A percentile compares a stretch with the other conserved stretches of the same genome.
These are phyloP conservation scores for Dissoconium aciculare DNA, from an alignment of 2,329 filamentous ascomycete species.

Conservation along the genomic window DNA sequence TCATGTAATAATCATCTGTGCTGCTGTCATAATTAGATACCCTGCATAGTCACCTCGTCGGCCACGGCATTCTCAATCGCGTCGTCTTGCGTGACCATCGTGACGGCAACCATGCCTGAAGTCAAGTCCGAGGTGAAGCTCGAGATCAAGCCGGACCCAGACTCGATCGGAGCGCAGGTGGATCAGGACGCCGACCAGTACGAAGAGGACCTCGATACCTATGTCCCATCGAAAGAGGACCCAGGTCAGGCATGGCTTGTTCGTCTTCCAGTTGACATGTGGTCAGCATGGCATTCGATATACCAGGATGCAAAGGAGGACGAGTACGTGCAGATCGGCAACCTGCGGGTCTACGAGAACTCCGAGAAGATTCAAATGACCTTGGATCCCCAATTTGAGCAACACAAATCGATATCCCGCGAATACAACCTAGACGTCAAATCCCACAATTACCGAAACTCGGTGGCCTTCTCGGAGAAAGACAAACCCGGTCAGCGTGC, in stretches of 20 bases:
- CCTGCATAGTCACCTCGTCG: no score
- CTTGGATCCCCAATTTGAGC: slow-evolving; percentile 46
- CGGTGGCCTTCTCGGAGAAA: slow-evolving; percentile 85
- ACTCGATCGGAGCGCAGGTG: slow-evolving; percentile 11
- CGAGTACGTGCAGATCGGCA: slow-evolving; percentile 58
- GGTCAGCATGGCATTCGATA: slow-evolving; percentile 61
- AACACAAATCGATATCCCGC: slow-evolving; percentile 64
- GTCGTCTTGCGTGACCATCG: no score
- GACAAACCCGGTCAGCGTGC: slow-evolving; percentile 53
- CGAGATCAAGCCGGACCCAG: slow-evolving; percentile 12
- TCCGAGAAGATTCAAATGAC: slow-evolving; percentile 47
- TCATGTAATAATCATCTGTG: no score
- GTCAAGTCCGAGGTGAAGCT: slow-evolving; percentile 13
- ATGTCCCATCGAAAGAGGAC: slow-evolving; percentile 13
- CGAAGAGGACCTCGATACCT: slow-evolving; percentile 22
- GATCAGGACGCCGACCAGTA: slow-evolving; percentile 19
- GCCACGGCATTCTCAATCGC: no score
- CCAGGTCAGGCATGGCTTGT: slow-evolving; percentile 44
- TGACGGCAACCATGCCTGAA: slow-evolving; percentile 7
- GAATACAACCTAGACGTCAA: slow-evolving; percentile 72
- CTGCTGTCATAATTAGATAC: no score
- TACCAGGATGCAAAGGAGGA: slow-evolving; percentile 49
- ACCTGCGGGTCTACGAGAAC: slow-evolving; percentile 38
- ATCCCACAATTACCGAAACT: slow-evolving; percentile 57
- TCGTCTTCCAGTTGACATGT: slow-evolving; percentile 64